phyloP scores from a whole-genome alignment of 495 filamentous ascomycete genomes.

The Neurospora intermedia region DNA sequence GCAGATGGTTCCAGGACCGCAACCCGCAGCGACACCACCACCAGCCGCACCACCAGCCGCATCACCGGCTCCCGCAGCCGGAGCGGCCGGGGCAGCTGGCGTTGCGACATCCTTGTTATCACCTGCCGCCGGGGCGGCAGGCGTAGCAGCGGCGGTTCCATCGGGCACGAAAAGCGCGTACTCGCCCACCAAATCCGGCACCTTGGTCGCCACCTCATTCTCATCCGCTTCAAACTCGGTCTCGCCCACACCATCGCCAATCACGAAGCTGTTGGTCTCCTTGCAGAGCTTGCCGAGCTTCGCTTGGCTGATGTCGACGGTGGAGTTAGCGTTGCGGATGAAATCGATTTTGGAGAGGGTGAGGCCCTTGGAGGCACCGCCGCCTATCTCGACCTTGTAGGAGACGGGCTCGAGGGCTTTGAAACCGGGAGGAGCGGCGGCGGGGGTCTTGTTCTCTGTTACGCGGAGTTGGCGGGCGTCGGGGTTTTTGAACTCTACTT shows the following conservation, averaged over 20 bases:
- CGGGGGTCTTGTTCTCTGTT: slow-evolving; percentile 25
- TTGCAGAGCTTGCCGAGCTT: slow-evolving; percentile 22
- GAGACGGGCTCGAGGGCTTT: slow-evolving; percentile 23
- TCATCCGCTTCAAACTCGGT: slow-evolving; percentile 35
- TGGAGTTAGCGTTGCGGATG: slow-evolving; percentile 20
- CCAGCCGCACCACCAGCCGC: background rate
- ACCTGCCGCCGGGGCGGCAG: slow-evolving; percentile 5
- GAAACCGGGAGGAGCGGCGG: slow-evolving; percentile 23
- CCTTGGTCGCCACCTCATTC: slow-evolving; percentile 27
- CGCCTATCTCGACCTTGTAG: slow-evolving; percentile 21
- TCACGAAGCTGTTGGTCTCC: slow-evolving; percentile 25
- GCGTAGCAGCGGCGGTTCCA: background rate
- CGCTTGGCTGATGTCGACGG: slow-evolving; percentile 23
- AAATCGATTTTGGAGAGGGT: slow-evolving; percentile 32
- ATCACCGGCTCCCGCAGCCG: slow-evolving; percentile 3
- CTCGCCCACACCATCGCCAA: slow-evolving; percentile 26
- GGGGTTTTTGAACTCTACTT: slow-evolving; percentile 28
- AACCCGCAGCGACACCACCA: background rate
- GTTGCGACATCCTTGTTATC: background rate
- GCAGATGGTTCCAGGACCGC: slow-evolving; percentile 3
- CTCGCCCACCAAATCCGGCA: slow-evolving; percentile 25
- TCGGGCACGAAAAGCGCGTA: slow-evolving; percentile 28
- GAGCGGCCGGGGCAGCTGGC: slow-evolving; percentile 1
- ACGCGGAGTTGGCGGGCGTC: slow-evolving; percentile 19
- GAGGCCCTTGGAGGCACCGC: slow-evolving; percentile 16